Evolutionary conservation across 2,329 filamentous ascomycete genomes (phyloP), one percentile per base, ranked within the genome.

Genomic region (Aspergillus quadrilineatus): DNA sequence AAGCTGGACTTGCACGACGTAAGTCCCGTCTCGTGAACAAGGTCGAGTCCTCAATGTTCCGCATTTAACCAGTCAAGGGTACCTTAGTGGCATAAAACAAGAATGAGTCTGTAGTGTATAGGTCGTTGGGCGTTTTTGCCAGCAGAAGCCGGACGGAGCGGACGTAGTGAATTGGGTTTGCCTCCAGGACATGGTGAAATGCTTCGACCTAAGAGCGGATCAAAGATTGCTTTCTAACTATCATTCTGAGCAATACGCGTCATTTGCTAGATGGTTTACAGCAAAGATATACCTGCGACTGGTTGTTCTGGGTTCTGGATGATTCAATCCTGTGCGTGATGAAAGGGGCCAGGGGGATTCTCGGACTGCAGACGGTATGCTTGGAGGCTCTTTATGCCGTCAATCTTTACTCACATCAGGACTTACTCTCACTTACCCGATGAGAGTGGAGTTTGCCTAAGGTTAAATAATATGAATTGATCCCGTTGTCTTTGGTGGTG

Each of bases 271-370:
- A 54, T 87, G 85, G 60, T 87, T 87, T 49, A 87, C 68, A 0
- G 81, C 84, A 53, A 83, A 83, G 45, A 87, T 81, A 61, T 84
- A 87, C 5, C 79, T 0, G 80, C 66, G 22, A 73, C 65, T 8
- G 69, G 36, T 2, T 63, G 63, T 2, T 76, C 63, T 0, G 77
- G 78, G 58, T 85, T 82, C 3, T 74, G 67, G n/a, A 84, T 75
- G 6, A 87, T 74, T 85, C 83, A 58, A 87, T 83, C 1, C 85
- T 85, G 60, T 87, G 85, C 0, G 84, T 84, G 5, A 81, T 64
- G 49, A 86, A 22, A 85, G 0, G 82, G 75, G 0, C 76, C 76
- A 1, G 77, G 57, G 59, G 86, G 87, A 52, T 79, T 77, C 6
- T 79, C 71, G 14, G 86, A 76, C 0, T 64, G 59, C 3, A 87